phyloP scores from a whole-genome alignment of 176 grass and related monocot species.

The Neostapfia colusana region DNA sequence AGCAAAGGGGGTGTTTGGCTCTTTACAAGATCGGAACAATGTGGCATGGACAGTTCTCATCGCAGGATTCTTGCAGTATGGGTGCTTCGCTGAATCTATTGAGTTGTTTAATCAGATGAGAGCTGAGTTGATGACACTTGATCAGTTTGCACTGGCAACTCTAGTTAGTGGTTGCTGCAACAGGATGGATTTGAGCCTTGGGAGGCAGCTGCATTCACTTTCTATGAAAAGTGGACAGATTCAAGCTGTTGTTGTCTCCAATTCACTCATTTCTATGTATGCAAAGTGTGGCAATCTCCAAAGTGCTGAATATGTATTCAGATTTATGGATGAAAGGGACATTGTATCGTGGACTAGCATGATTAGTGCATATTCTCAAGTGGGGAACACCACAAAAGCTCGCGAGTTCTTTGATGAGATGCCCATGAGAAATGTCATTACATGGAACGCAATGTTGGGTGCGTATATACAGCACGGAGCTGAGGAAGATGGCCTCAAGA shows the following conservation, averaged over 20 bases:
- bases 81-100: constrained; percentile 63
- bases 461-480: constrained; percentile 78
- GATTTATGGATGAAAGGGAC: constrained; percentile 67
- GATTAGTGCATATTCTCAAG: constrained; percentile 88
- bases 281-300: constrained; percentile 61
- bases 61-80: constrained; percentile 64
- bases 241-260: constrained; percentile 64
- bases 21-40: constrained; percentile 49
- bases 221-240: constrained; percentile 57
- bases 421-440: constrained; percentile 71
- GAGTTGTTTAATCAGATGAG: constrained; percentile 89
- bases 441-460: constrained; percentile 90
- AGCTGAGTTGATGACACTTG: constrained; percentile 52
- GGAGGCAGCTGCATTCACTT: constrained; percentile 73
- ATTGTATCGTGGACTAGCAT: constrained; percentile 96
- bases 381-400: constrained; percentile 60
- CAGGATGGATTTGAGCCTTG: constrained; percentile 63
- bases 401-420: constrained; percentile 73
- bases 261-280: constrained; percentile 91
- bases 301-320: constrained; percentile 72
- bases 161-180: constrained; percentile 76
- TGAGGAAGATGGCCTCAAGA: constrained; percentile 88
- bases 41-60: constrained; percentile 87
- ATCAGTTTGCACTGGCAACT: constrained; percentile 73
- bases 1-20: constrained; percentile 67